Percentiles rank a stretch among this genome's conserved stretches.
phyloP scores from a whole-genome alignment of 2,329 filamentous ascomycete genomes.

The Penicillium crustosum region DNA sequence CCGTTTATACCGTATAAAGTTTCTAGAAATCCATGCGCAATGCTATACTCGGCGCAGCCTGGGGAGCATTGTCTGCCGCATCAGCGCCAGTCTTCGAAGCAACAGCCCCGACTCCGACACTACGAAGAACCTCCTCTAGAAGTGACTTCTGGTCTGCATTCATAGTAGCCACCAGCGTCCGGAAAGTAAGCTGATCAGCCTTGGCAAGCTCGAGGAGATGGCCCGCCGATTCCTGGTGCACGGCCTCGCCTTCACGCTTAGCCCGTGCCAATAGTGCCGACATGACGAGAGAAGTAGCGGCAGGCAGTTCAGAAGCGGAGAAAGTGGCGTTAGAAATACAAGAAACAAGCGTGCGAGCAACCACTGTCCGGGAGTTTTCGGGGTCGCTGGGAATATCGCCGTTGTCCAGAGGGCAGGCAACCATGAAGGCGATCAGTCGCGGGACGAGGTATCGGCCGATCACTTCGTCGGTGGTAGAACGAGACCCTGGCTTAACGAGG shows the following conservation, averaged over 20 bases:
- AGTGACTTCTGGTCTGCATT: conserved; percentile 68
- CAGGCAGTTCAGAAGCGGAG: conserved; percentile 31
- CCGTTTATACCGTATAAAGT: conserved; percentile 5
- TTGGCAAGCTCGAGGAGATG: conserved; percentile 79
- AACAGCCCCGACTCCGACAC: conserved; percentile 54
- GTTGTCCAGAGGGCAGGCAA: conserved; percentile 51
- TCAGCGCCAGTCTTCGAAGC: conserved; percentile 42
- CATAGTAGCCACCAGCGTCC: conserved; percentile 70
- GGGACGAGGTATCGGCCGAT: conserved; percentile 75
- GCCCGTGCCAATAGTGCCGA: conserved; percentile 75
- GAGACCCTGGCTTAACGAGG: conserved; percentile 63
- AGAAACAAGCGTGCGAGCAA: conserved; percentile 73
- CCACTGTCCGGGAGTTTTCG: conserved; percentile 68
- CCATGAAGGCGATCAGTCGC: conserved; percentile 72
- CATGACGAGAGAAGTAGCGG: conserved; percentile 71
- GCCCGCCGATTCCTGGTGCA: conserved; percentile 71
- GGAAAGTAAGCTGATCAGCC: conserved; percentile 70
- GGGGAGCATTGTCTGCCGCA: conserved; percentile 53
- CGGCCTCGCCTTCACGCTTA: conserved; percentile 57
- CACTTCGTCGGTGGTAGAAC: conserved; percentile 65
- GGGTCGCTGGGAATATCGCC: conserved; percentile 66
- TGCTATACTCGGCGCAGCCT: conserved; percentile 74
- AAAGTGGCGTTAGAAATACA: conserved; percentile 57
- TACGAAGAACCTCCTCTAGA: conserved; percentile 74
- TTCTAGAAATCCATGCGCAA: conserved; percentile 86